Evolutionary conservation across 306 rosid species (phyloP).

Genomic region (Calophaca sinica): DNA sequence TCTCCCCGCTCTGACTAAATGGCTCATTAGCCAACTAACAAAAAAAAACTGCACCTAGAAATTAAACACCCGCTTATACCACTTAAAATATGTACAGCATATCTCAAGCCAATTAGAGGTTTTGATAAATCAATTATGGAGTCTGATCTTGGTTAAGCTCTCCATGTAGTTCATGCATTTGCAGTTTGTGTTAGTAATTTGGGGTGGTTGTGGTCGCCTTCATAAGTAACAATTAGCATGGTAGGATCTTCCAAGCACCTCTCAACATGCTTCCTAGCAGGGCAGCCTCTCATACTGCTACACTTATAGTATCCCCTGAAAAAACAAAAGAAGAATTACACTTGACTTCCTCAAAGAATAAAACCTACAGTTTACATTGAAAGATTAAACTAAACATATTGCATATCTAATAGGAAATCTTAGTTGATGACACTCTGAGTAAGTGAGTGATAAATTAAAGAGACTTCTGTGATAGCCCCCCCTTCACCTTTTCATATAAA

Average conservation of each 20-base stretch:
- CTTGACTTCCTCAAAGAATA: constrained; percentile 26
- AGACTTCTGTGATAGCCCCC: too few relatives aligned
- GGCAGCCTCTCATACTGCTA: constrained; percentile 99
- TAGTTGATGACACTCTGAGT: too few relatives aligned
- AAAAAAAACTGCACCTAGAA: background rate
- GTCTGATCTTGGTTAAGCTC: constrained; percentile 51
- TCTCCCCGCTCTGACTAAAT: too few relatives aligned
- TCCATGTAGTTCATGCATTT: constrained; percentile 62
- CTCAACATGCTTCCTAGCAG: constrained; percentile 98
- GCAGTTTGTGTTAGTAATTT: constrained; percentile 77
- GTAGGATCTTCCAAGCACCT: constrained; percentile 91
- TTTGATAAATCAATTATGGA: constrained; percentile 34
- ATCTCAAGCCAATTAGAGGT: constrained; percentile 54
- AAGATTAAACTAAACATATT: background rate
- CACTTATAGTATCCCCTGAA: constrained; percentile 97
- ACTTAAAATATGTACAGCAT: constrained; percentile 71
- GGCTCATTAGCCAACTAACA: too few relatives aligned
- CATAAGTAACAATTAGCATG: constrained; percentile 91
- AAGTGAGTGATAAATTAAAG: too few relatives aligned
- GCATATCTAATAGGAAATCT: background rate
- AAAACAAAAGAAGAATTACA: background rate
- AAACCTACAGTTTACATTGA: background rate
- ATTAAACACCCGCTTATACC: constrained; percentile 50
- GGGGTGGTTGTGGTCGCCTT: constrained; percentile 94
- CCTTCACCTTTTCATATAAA: too few relatives aligned